A percentile compares a stretch with the other conserved stretches of the same genome.
Conservation (phyloP, 352 stramenopile genomes). For the Albugo candida region DNA sequence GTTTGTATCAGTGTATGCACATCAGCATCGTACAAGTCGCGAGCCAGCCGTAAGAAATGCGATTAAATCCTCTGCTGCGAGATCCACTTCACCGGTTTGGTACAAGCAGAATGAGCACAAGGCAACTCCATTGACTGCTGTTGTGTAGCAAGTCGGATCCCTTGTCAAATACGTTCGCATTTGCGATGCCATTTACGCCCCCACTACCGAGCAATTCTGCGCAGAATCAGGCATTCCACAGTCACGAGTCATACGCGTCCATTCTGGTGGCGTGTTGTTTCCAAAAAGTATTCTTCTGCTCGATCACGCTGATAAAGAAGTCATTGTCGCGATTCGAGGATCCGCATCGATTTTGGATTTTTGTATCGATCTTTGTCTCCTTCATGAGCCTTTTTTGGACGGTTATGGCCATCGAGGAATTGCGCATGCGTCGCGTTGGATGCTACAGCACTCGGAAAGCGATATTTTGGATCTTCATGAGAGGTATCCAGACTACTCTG, state of each 20-base stretch:
- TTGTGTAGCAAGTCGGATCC: conserved; percentile 18
- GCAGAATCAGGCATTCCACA: conserved; percentile 19
- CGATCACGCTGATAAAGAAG: conserved; percentile 27
- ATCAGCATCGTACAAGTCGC: neutral
- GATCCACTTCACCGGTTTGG: conserved; percentile 27
- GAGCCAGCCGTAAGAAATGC: neutral
- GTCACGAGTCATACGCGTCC: conserved; percentile 16
- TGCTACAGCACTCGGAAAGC: conserved; percentile 28
- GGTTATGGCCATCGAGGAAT: conserved; percentile 69
- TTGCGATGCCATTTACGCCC: conserved; percentile 53
- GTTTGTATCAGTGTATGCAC: neutral
- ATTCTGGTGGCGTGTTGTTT: conserved; percentile 48
- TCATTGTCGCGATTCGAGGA: conserved; percentile 42
- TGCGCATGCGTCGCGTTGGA: conserved; percentile 49
- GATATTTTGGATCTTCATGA: conserved; percentile 21
- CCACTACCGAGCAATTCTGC: conserved; percentile 27
- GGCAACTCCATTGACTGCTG: neutral
- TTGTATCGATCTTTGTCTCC: conserved; percentile 56
- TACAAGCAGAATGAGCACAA: conserved; percentile 31
- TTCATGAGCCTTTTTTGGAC: conserved; percentile 44
- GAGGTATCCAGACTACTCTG: conserved; percentile 27
- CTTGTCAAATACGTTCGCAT: conserved; percentile 17
- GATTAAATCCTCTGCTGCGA: neutral
- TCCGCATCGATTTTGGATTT: conserved; percentile 66
- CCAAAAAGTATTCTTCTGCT: conserved; percentile 49